Base-by-base conservation (phyloP, 2,329 filamentous ascomycete genomes). In the Elsinoe fawcettii region DNA sequence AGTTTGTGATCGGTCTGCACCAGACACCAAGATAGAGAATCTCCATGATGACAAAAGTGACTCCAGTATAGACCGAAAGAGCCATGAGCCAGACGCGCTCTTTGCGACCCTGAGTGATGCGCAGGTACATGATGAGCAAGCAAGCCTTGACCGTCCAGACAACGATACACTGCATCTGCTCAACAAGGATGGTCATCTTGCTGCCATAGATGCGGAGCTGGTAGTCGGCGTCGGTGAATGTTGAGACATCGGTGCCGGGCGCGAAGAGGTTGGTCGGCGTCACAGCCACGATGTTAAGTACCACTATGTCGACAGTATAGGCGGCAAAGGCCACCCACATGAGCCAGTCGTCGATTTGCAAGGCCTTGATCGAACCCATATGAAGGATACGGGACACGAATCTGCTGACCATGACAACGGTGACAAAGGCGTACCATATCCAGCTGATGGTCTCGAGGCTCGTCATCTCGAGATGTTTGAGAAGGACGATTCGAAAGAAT, bases 311-410 rank as follows among this genome's bases (percentile, higher is more conserved):
- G 4, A 71, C 70, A 30, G 77, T 79, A 58, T 82, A 78, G 49
- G 70, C 70, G 11, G 69, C 70, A 60, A 77, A 69, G 6, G 77
- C 75, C 57, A 81, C 70, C 7, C 78, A 43, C 79, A 83, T 83
- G 22, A 80, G 69, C 63, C 76, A 82, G 63, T 84, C 81, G 62
- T 84, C 81, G 25, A 75, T 63, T 62, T 80, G 77, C 14, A 81
- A 74, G 5, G 71, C 71, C 41, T 68, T 71, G 62, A 75, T 68
- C 37, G 75, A 74, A 14, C 77, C 73, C 27, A 82, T 46, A 18
- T 56, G 54, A 9, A 56, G 27, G n/a, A 44, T 44, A 44, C 54
- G 54, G 6, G 54, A 56, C 12, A 47, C 27, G 41, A 75, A 68
- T 67, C 75, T 71, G 66, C 63, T 66, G 11, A 66, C 60, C 32